These are phyloP conservation scores for Silene latifolia DNA, from an alignment of 148 eudicot species.

Conservation along the genomic window DNA sequence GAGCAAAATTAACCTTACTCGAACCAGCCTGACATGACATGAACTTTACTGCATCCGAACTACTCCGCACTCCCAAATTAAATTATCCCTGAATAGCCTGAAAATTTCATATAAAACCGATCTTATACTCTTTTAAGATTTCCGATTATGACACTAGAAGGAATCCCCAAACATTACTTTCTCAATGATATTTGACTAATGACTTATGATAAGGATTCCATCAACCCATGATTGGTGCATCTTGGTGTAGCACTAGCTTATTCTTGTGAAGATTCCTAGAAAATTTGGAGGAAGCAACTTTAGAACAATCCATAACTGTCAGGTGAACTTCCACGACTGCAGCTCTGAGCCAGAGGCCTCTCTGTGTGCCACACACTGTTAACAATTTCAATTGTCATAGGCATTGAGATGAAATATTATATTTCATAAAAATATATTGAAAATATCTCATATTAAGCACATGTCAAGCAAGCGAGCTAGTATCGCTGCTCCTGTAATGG, in stretches of 20 bases:
- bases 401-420: not conserved
- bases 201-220: constrained; percentile 29
- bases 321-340: constrained; percentile 16
- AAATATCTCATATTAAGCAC: not conserved
- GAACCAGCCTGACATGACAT: not conserved
- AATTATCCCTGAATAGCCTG: not conserved
- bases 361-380: not conserved
- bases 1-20: not conserved
- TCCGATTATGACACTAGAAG: not conserved
- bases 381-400: not conserved
- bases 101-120: not conserved
- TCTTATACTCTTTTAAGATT: not conserved
- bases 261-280: constrained; percentile 19
- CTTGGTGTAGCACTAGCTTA: constrained; percentile 16
- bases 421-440: not conserved
- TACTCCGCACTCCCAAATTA: not conserved
- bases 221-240: constrained; percentile 16
- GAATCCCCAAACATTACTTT: constrained; percentile 14
- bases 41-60: not conserved
- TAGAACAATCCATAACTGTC: constrained; percentile 22
- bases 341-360: constrained; percentile 2
- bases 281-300: constrained; percentile 19
- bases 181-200: constrained; percentile 9
- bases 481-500: not conserved
- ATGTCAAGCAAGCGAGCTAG: too few species aligned